These are phyloP conservation scores for Sanghuangporus sanghuang DNA, from an alignment of 1,284 basidiomycete species.

Conservation along the genomic window DNA sequence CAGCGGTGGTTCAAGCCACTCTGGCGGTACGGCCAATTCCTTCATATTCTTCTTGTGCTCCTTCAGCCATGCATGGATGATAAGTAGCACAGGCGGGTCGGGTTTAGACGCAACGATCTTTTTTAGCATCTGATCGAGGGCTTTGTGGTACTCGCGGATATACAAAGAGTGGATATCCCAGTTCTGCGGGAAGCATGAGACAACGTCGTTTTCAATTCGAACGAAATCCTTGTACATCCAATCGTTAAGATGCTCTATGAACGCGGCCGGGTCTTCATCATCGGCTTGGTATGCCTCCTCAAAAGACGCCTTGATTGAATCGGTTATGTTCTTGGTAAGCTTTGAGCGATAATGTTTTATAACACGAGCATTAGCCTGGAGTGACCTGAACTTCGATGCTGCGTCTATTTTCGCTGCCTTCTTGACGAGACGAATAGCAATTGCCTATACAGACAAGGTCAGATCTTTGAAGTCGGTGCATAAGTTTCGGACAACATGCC, in stretches of 20 bases:
- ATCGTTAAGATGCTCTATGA: conserved; percentile 68
- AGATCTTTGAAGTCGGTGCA: not conserved
- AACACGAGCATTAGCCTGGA: conserved; percentile 89
- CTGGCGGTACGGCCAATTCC: conserved; percentile 79
- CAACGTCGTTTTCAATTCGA: conserved; percentile 82
- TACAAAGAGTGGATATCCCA: conserved; percentile 85
- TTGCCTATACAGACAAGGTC: conserved; percentile 49
- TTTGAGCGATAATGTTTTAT: conserved; percentile 97
- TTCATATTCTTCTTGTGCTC: conserved; percentile 96
- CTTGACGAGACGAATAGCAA: conserved; percentile 91
- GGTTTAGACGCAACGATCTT: conserved; percentile 72
- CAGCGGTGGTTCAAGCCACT: conserved; percentile 83
- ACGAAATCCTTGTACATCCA: conserved; percentile 98
- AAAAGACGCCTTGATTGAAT: conserved; percentile 75
- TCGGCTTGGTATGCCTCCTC: conserved; percentile 62
- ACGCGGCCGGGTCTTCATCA: conserved; percentile 61
- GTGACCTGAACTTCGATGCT: conserved; percentile 84
- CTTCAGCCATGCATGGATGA: conserved; percentile 90
- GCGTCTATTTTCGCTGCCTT: conserved; percentile 87
- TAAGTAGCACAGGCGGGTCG: conserved; percentile 82
- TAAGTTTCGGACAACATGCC: conserved; percentile 37
- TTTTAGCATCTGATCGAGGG: conserved; percentile 76
- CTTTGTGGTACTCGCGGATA: conserved; percentile 89
- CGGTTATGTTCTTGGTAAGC: conserved; percentile 76
- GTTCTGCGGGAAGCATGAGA: conserved; percentile 88